Base-by-base conservation (phyloP, 2,329 filamentous ascomycete genomes). In the Exserohilum rostratum region DNA sequence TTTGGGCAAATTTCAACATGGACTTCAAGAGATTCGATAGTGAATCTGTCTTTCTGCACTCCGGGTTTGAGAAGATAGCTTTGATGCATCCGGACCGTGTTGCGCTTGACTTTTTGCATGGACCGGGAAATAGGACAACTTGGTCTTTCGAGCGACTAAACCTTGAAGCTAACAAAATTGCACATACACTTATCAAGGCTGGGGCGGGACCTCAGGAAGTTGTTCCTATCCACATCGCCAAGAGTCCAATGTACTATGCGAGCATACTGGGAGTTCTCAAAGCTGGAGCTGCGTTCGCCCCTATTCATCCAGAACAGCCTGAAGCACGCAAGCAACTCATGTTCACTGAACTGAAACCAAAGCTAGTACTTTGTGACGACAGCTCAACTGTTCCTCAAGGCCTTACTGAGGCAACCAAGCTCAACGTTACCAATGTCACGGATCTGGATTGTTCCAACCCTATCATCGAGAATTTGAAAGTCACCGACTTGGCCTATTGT, bases 241-340 rank as follows among this genome's bases (percentile, higher is more conserved):
- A 77, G 49, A 62, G 65, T 34, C 72, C 73, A 1, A 37, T 66
- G 13, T 76, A 70, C 39, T 76, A 76, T 53, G 71, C 71, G 17
- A 71, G 69, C 46, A 66, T 76, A n/a, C 57, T 77, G 1, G 75
- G 72, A 25, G 57, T 76, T n/a, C 64, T 77, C n/a, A 77, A 76
- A 60, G 71, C 73, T 20, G 75, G 75, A 7, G 73, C 67, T 13
- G 73, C 74, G 1, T 77, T 76, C 46, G 64, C 69, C 1, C 74
- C 74, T 6, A 58, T 77, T 30, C 70, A 76, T 57, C 72, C 68
- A 1, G 67, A 68, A 44, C 60, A 75, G 6, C 74, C 75, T 6
- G 58, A 66, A n/a, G 67, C 64, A 30, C 66, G 74, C 5, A 76
- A 70, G 50, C 35, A 58, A 7, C 61, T 72, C 17, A 77, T 77